A percentile compares a stretch with the other conserved stretches of the same genome.
These are phyloP conservation scores for Kazachstania kunashirensis DNA, from an alignment of 805 yeast species.

Conservation along the genomic window DNA sequence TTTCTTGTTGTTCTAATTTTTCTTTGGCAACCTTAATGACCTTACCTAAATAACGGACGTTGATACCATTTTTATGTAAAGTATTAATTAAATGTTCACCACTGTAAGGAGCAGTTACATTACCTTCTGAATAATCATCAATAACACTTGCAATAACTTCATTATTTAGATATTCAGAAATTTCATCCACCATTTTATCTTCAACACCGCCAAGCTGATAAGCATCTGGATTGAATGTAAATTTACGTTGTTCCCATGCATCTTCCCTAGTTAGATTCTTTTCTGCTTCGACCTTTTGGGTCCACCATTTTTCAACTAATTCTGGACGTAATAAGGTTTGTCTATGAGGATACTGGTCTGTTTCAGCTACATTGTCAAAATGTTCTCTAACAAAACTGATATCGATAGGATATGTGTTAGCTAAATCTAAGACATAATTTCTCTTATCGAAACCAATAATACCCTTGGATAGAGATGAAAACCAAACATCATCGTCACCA, in stretches of 20 bases:
- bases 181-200: constrained; percentile 47
- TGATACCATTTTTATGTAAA: constrained; percentile 77
- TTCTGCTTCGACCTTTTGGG: constrained; percentile 44
- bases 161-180: constrained; percentile 52
- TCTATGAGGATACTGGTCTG: constrained; percentile 67
- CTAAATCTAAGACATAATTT: constrained; percentile 73
- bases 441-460: constrained; percentile 78
- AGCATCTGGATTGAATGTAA: constrained; percentile 72
- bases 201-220: constrained; percentile 38
- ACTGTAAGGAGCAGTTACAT: constrained; percentile 59
- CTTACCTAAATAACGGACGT: constrained; percentile 75
- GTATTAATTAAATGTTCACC: constrained; percentile 62
- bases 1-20: constrained; percentile 16
- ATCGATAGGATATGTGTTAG: constrained; percentile 78
- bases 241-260: constrained; percentile 34
- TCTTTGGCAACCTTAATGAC: constrained; percentile 28
- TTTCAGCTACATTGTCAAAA: constrained; percentile 33
- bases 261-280: constrained; percentile 25
- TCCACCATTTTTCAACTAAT: constrained; percentile 88
- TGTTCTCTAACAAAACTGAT: constrained; percentile 60
- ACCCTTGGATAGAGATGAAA: constrained; percentile 79
- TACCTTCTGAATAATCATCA: constrained; percentile 36
- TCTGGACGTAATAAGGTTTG: constrained; percentile 75
- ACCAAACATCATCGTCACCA: constrained; percentile 37
- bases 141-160: constrained; percentile 53